phyloP scores from a whole-genome alignment of 495 filamentous ascomycete species.

The Penicillium ochrochloron region DNA sequence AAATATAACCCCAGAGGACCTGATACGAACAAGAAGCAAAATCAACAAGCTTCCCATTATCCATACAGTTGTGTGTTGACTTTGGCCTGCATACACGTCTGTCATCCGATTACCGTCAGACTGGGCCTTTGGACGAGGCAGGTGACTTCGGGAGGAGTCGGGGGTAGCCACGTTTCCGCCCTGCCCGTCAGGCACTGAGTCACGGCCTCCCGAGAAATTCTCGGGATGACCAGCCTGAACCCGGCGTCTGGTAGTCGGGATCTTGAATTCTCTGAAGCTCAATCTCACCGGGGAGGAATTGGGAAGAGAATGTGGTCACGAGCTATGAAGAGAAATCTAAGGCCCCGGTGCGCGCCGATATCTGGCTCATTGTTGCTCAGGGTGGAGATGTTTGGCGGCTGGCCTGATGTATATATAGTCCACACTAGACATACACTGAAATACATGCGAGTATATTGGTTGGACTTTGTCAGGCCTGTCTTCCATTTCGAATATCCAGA shows the following conservation, averaged over 20 bases:
- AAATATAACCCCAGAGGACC: background rate
- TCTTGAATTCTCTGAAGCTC: constrained; percentile 2
- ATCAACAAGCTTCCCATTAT: constrained; percentile 35
- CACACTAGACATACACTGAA: background rate
- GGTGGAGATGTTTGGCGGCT: background rate
- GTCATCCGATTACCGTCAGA: constrained; percentile 13
- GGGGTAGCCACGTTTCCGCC: constrained; percentile 12
- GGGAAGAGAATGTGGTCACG: background rate
- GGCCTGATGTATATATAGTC: background rate
- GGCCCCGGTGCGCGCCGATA: constrained; percentile 20
- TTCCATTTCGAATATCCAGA: background rate
- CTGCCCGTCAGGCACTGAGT: constrained; percentile 16
- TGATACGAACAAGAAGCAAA: constrained; percentile 31
- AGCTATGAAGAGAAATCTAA: background rate
- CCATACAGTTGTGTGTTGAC: constrained; percentile 4
- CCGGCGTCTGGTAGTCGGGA: constrained; percentile 3
- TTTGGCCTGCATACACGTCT: background rate
- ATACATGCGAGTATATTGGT: no score
- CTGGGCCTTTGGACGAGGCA: constrained; percentile 18
- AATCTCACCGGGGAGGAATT: constrained; percentile 26
- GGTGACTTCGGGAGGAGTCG: constrained; percentile 41
- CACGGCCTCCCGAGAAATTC: constrained; percentile 35
- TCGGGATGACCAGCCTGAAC: constrained; percentile 21
- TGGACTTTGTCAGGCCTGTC: no score
- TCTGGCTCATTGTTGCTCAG: constrained; percentile 8